Percentiles rank a stretch among this genome's conserved stretches.
phyloP scores from a whole-genome alignment of 352 stramenopile species.

The Globisporangium okanoganense region DNA sequence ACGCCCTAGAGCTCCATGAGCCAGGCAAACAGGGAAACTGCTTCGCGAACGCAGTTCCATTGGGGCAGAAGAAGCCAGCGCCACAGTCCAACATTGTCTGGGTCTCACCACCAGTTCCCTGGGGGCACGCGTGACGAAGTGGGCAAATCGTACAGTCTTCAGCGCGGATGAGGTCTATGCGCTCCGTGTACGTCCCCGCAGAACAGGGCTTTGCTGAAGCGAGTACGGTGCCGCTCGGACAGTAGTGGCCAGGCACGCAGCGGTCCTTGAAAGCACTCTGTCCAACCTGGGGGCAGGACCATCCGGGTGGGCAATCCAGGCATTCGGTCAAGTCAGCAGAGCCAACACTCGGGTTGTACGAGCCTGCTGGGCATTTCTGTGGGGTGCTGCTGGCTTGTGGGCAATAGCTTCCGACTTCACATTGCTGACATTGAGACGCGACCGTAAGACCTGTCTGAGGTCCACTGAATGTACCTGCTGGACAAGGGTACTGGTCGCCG shows the following conservation, averaged over 20 bases:
- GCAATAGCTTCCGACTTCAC: conserved; percentile 77
- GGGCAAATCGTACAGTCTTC: conserved; percentile 82
- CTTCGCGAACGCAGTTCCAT: conserved; percentile 58
- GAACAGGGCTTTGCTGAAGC: conserved; percentile 59
- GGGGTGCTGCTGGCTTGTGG: conserved; percentile 69
- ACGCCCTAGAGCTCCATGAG: conserved; percentile 80
- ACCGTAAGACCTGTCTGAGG: conserved; percentile 43
- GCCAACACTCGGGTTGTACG: conserved; percentile 61
- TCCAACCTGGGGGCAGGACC: conserved; percentile 65
- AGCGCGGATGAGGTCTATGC: conserved; percentile 50
- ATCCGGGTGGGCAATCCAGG: conserved; percentile 61
- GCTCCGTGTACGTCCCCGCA: conserved; percentile 72
- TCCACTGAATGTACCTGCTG: conserved; percentile 82
- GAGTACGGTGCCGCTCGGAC: conserved; percentile 56
- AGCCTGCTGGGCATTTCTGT: conserved; percentile 62
- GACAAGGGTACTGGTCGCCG: conserved; percentile 78
- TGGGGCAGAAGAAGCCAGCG: conserved; percentile 78
- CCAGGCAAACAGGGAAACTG: conserved; percentile 84
- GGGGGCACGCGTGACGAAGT: conserved; percentile 58
- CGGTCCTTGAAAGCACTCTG: conserved; percentile 59
- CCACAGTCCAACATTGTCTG: conserved; percentile 72
- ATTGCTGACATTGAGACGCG: conserved; percentile 52
- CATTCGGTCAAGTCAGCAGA: conserved; percentile 56
- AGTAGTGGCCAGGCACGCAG: conserved; percentile 70
- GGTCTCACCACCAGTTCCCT: conserved; percentile 65